Conservation (phyloP, 495 filamentous ascomycete species). For the Articulospora tetracladia region DNA sequence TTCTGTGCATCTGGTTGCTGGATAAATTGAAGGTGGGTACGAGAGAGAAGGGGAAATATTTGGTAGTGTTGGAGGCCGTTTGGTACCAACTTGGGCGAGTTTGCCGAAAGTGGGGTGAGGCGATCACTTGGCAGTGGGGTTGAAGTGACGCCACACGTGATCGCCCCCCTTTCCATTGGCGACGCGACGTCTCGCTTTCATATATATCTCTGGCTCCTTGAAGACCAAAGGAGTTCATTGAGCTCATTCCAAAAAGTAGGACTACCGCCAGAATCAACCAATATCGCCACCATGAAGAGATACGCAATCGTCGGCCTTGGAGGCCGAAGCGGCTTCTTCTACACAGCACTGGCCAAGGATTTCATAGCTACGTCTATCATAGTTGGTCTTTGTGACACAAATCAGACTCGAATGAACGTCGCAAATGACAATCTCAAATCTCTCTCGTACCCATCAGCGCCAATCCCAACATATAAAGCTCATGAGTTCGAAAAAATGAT, state of each 20-base stretch:
- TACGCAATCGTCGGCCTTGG: conserved; percentile 44
- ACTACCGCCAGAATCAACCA: background rate
- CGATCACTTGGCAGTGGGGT: background rate
- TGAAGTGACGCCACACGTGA: background rate
- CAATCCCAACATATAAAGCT: conserved; percentile 46
- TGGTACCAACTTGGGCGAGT: background rate
- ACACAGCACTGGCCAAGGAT: conserved; percentile 46
- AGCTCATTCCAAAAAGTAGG: too few species aligned
- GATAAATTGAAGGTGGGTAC: background rate
- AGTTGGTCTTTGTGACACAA: conserved; percentile 48
- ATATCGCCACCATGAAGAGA: conserved; percentile 1
- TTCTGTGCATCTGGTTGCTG: background rate
- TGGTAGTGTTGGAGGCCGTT: background rate
- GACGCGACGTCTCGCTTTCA: background rate
- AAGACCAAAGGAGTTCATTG: too few species aligned
- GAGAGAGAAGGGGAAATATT: background rate
- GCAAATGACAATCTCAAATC: conserved; percentile 34
- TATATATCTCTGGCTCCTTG: background rate
- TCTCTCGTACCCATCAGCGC: conserved; percentile 28
- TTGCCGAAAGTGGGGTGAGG: background rate
- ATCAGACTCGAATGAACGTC: conserved; percentile 41
- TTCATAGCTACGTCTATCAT: conserved; percentile 42
- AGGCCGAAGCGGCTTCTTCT: conserved; percentile 49
- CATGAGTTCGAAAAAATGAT: conserved; percentile 52
- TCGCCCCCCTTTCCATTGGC: background rate